Evolutionary conservation across 2,329 filamentous ascomycete species (phyloP), one percentile per base, ranked within the genome.

Genomic region (Plectosphaerella cucumerina): DNA sequence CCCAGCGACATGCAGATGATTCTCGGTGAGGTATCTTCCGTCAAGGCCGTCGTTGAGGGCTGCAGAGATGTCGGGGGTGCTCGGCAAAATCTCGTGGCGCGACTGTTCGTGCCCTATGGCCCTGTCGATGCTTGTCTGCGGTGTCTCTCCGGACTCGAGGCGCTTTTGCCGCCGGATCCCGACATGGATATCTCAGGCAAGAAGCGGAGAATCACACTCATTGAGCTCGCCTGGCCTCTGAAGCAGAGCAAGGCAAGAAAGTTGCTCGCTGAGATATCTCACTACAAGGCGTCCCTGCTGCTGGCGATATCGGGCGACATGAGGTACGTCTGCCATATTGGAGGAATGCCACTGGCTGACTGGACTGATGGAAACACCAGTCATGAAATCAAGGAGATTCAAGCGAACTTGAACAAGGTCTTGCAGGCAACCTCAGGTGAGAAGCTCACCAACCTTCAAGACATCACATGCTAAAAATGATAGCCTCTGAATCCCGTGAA

Each of bases 1-100:
- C 55, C 55, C 8, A 53, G 39, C 11, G 55, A 55, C 22, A 53
- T 57, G 44, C 48, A 51, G 18, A 55, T 57, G 43, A 57, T 57
- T 23, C 12, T 51, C 11, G 51, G 55, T 20, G 53, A 57, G 18
- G 51, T 50, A 1, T 48, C 46, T 8, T 55, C 51, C 1, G 33
- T 55, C 8, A 48, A 48, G 33, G 51, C 55, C 33, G 55, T 57
- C 18, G 39, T 57, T 6, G 49, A 55, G 3, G 17, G 35, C 17
- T 39, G 35, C 35, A 39, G 35, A 39, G 35, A 15, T 14, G 14
- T 6, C 9, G 35, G 5, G 17, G 4, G 17, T 15, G 35, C 12
- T n/a, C 17, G 10, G 4, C 17, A 15, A 15, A 18, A 6, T 14
- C 17, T 39, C 10, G 35, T 39, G 14, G 35, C 35, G 10, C 46